A percentile compares a stretch with the other conserved stretches of the same genome.
These are phyloP conservation scores for Volvariella surrecta DNA, from an alignment of 1,284 basidiomycete species.

Conservation along the genomic window DNA sequence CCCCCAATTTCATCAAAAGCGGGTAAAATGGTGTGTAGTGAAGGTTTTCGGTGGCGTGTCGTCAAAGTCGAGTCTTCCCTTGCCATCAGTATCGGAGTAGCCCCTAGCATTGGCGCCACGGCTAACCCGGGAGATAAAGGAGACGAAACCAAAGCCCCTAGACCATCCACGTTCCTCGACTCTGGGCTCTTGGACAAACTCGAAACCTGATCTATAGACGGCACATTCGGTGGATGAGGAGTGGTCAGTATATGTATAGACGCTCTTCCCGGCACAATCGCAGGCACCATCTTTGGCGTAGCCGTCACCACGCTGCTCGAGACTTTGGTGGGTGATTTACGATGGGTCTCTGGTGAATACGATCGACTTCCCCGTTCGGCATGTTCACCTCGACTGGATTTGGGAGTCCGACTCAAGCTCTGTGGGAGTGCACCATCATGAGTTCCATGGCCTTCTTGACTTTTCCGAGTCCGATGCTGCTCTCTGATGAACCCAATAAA, in stretches of 20 bases:
- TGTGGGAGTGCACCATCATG: neutral
- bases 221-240: slow-evolving; percentile 42
- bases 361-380: no score
- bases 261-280: slow-evolving; percentile 43
- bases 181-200: no score
- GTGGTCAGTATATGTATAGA: slow-evolving; percentile 45
- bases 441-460: slow-evolving; percentile 5
- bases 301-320: slow-evolving; percentile 34
- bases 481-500: slow-evolving; percentile 66
- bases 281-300: slow-evolving; percentile 57
- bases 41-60: slow-evolving; percentile 32
- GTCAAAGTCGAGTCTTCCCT: slow-evolving; percentile 46
- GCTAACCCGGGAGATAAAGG: neutral
- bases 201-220: slow-evolving; percentile 8
- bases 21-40: slow-evolving; percentile 20
- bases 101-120: slow-evolving; percentile 4
- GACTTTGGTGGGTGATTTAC: slow-evolving; percentile 7
- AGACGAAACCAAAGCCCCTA: slow-evolving; percentile 17
- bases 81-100: slow-evolving; percentile 8
- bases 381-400: no score
- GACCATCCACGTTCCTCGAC: slow-evolving; percentile 3
- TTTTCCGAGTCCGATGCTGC: slow-evolving; percentile 39
- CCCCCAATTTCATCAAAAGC: slow-evolving; percentile 41
- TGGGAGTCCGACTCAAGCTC: neutral
- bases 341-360: no score